Base-by-base conservation (phyloP, 495 filamentous ascomycete species). In the Trichoderma erinaceum region DNA sequence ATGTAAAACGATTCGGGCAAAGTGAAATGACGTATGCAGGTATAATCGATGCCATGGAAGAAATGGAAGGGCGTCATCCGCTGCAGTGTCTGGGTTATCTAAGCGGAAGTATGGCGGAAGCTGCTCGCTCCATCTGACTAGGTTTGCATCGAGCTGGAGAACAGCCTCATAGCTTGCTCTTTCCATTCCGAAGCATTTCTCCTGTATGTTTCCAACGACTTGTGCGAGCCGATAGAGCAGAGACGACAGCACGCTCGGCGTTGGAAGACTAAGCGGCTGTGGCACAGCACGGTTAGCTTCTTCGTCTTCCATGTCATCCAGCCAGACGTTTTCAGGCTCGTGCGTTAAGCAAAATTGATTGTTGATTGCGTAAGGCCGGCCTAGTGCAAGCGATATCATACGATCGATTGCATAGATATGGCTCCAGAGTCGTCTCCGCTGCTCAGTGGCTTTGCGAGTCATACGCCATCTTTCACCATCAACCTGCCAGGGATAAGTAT, bases 1-100 rank as follows among this genome's bases (percentile, higher is more conserved):
- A 32, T 61, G 56, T 15, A 61, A 7, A 25, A 61, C 29, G 25
- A 61, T 61, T 61, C 56, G 35, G 4, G 56, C 56, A 61, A 61
- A 61, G 56, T 61, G 56, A 61, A 61, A 61, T 5, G 56, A 61
- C 13, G 56, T 32, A 25, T 61, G 56, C 11, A 61, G 56, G n/a
- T 61, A 61, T 15, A 61, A 25, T 18, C 56, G 23, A 18, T 61
- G 56, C 25, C 25, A 61, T 15, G 56, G 56, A 13, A 61, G 23
- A 61, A 29, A 61, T 18, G 56, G 56, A 15, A 61, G 56, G 16
- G 56, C 56, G 11, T 61, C 56, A 23, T 61, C 56, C 29, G 23
- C 56, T 13, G 56, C 56, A 3, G 16, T 61, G 16, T 61, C 56
- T 61, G 56, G 56, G 56, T 61, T 61, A 21, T 61, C 56, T 21